Evolutionary conservation across 2,329 filamentous ascomycete genomes (phyloP).

Genomic region (Claviceps citrina): DNA sequence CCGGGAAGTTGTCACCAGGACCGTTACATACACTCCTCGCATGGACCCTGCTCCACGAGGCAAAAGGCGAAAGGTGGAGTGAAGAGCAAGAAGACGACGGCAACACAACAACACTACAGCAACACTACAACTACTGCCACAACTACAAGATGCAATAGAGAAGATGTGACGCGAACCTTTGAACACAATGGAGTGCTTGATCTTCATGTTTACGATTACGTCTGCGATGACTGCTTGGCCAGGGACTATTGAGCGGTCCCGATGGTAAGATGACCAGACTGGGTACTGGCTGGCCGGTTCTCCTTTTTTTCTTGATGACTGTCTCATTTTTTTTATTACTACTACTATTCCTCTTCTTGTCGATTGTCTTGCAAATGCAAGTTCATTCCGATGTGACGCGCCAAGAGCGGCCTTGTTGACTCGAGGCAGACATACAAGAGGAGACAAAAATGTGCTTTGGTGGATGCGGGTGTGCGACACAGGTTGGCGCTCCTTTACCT

Average conservation of each 20-base stretch:
- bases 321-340: neutral
- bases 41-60: conserved; percentile 84
- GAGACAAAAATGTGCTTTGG: neutral
- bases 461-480: neutral
- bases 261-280: neutral
- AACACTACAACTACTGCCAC: neutral
- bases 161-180: neutral
- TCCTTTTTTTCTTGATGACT: neutral
- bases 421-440: neutral
- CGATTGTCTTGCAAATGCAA: neutral
- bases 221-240: conserved; percentile 2
- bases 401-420: neutral
- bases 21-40: conserved; percentile 74
- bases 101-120: neutral
- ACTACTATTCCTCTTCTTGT: neutral
- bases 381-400: neutral
- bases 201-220: conserved; percentile 4
- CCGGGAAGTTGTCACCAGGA: conserved; percentile 83
- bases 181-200: conserved; percentile 1
- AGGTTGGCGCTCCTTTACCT: neutral
- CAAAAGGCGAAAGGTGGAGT: conserved; percentile 65
- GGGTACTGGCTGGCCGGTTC: conserved; percentile 1
- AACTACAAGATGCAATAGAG: too few relatives aligned
- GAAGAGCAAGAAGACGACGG: conserved; percentile 5
- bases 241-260: neutral